Evolutionary conservation across 192 early-diverging fungal genomes (phyloP), one percentile per base, ranked within the genome.

Genomic region (Chytriomyces confervae): DNA sequence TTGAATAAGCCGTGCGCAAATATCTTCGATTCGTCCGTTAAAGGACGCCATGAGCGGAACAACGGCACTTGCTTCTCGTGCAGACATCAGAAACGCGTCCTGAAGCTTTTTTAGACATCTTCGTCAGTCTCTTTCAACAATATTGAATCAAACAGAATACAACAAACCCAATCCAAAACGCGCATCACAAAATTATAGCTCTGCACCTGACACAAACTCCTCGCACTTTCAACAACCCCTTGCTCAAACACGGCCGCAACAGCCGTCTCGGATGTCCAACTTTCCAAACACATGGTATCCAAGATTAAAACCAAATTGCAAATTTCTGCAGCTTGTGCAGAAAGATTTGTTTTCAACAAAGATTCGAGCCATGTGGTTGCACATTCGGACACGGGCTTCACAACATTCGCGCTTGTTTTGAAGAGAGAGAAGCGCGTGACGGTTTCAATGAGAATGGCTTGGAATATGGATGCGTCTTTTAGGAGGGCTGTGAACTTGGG

Each of bases 71-170:
- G 53, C 13, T 57, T 57, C 16, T n/a, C 53, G 13, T 57, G 13
- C 53, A 13, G 53, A 57, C 13, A 57, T 16, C 13, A 70, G 47
- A 27, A 23, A 51, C 29, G 8, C 23, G 45, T 70, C 72, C 62
- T 73, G 72, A 62, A 73, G 7, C 72, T 70, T 23, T 48, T 11
- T 57, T n/a, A 13, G 20, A n/a, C 20, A 57, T 57, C 20, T 57
- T 36, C 36, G 36, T 36, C 36, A 36, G 36, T 36, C 36, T 36
- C 36, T 36, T 36, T 36, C 36, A 36, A 36, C 36, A 2, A 36
- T 36, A 36, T 36, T 36, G 36, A 36, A 36, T 3, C 1, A 36
- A 36, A 57, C 16, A 57, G 27, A 11, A 64, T 23, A 9, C 16
- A 47, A 68, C 69, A 18, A 44, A 53, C 69, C 50, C 10, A 27